Evolutionary conservation across 192 early-diverging fungal species (phyloP), one percentile per base, ranked within the genome.

Genomic region (Backusella parvicylindrica): DNA sequence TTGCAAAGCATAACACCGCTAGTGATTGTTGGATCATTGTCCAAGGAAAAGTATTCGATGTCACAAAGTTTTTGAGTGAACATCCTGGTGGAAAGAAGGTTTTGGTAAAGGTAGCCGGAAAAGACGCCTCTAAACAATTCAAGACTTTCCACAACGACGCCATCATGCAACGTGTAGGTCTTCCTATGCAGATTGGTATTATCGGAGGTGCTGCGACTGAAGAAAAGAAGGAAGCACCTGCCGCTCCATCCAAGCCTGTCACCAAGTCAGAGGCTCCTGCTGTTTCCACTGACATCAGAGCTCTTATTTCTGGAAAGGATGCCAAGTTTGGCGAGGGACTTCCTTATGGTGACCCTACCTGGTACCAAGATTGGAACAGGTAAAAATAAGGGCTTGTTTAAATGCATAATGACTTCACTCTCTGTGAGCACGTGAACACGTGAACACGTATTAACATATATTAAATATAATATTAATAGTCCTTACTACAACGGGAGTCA

Each of bases 51-150:
- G 94, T 95, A 21, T 94, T 91, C 75, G 88, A 94, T 77, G 83
- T 90, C 70, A 91, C 93, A 38, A 79, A 82, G 37, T 94, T 93
- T 77, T 79, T 94, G 41, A 79, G 85, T 75, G 87, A 94, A 81
- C 96, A 98, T 83, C 96, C 96, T 31, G 96, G 96, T 75, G 96
- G 96, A 65, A 94, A 96, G 78, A 94, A 96, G 78, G 93, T 96
- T 28, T 84, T 96, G 53, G 76, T 93, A 26, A 94, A 95, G 83
- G 77, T 87, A n/a, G 95, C 91, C 28, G 95, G 95, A 79, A 86
- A 84, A 56, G 92, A 96, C 73, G 91, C 92, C 31, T 89, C 89
- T 40, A 92, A 94, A 71, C 91, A 91, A n/a, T 96, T 96, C 80
- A 88, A 95, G 53, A 92, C 92, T 68, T 93, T 96, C 79, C 82